phyloP scores from a whole-genome alignment of 208 protist species.

The Wallacemonas sp. region DNA sequence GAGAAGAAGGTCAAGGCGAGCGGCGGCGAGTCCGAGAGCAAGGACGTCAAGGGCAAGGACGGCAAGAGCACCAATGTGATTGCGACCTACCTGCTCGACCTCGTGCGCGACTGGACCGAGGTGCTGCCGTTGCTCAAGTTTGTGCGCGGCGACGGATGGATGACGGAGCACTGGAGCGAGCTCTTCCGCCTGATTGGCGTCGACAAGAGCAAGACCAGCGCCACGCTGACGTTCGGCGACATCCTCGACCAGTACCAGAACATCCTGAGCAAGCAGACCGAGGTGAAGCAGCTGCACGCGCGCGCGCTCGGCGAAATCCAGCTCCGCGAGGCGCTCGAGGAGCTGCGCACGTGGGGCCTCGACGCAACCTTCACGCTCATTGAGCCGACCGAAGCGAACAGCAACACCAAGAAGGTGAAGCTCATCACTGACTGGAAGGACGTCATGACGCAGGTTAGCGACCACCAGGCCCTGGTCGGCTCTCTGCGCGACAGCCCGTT shows the following conservation, averaged over 20 bases:
- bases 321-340: constrained; percentile 95
- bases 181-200: constrained; percentile 93
- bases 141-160: constrained; percentile 95
- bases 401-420: constrained; percentile 57
- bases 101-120: constrained; percentile 71
- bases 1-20: constrained; percentile 21
- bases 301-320: constrained; percentile 95
- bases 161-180: constrained; percentile 96
- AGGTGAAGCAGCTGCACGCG: constrained; percentile 93
- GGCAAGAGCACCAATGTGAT: constrained; percentile 41
- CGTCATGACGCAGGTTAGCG: constrained; percentile 94
- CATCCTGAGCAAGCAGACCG: constrained; percentile 77
- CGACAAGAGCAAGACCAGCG: constrained; percentile 67
- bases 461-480: constrained; percentile 94
- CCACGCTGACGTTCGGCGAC: constrained; percentile 89
- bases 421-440: constrained; percentile 99
- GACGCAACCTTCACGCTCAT: constrained; percentile 89
- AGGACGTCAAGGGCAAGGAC: constrained; percentile 17
- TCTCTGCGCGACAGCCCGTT: constrained; percentile 97
- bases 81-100: constrained; percentile 58
- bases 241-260: constrained; percentile 80
- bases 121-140: constrained; percentile 88
- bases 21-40: neutral
- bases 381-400: constrained; percentile 33
- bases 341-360: constrained; percentile 92